Percentiles rank a stretch among this genome's conserved stretches.
These are phyloP conservation scores for Ogataea salicorniae DNA, from an alignment of 805 yeast genomes.

Conservation along the genomic window DNA sequence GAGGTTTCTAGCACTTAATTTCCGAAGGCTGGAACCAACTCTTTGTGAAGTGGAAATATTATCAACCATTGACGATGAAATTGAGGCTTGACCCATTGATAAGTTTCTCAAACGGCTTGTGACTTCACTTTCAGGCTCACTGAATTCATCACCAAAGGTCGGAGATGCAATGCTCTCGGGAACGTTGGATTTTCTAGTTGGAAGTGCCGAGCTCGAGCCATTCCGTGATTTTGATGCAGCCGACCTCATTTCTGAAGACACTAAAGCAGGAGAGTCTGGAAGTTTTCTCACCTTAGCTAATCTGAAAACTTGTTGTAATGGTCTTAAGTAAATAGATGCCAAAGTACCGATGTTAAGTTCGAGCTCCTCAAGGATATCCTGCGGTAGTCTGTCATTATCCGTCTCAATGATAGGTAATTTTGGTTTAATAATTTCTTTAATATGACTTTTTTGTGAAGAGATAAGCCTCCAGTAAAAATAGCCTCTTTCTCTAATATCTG, in stretches of 20 bases:
- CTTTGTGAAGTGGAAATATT: background rate
- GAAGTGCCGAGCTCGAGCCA: too few species aligned
- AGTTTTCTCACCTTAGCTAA: slow-evolving; percentile 48
- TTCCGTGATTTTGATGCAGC: too few species aligned
- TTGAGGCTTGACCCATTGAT: background rate
- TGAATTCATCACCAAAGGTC: background rate
- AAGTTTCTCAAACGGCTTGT: background rate
- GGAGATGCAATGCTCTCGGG: background rate
- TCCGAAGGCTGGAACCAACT: background rate
- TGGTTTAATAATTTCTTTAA: slow-evolving; percentile 51
- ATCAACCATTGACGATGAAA: background rate
- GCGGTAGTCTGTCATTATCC: slow-evolving; percentile 67
- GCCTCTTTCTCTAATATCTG: slow-evolving; percentile 84
- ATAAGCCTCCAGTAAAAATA: slow-evolving; percentile 80
- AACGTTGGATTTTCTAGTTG: too few species aligned
- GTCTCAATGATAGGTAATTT: slow-evolving; percentile 58
- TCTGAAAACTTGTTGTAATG: slow-evolving; percentile 76
- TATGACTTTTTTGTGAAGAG: slow-evolving; percentile 40
- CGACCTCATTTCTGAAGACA: slow-evolving; percentile 3
- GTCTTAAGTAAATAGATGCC: slow-evolving; percentile 80
- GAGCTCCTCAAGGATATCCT: slow-evolving; percentile 67
- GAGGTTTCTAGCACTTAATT: background rate
- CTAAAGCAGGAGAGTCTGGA: slow-evolving; percentile 45
- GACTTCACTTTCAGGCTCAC: background rate
- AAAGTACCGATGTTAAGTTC: slow-evolving; percentile 78